Conservation (phyloP, 2,329 filamentous ascomycete species). For the Claviceps sp. region DNA sequence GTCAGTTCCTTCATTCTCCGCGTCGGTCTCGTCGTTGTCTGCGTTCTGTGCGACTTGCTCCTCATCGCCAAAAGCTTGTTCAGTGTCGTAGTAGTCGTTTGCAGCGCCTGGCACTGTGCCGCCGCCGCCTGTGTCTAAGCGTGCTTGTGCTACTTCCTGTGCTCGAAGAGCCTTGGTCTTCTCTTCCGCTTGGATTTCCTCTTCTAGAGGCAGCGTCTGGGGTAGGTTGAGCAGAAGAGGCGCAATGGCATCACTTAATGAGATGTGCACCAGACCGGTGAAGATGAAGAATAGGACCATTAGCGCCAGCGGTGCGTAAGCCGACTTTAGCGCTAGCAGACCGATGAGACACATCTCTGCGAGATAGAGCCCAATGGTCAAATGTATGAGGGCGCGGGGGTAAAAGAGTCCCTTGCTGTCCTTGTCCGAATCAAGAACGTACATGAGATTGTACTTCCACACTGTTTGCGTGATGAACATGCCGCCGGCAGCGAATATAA, state of each 20-base stretch:
- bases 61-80: constrained; percentile 23
- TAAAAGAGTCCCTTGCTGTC: constrained; percentile 85
- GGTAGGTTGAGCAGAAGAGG: constrained; percentile 71
- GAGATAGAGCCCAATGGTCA: constrained; percentile 73
- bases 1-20: constrained; percentile 12
- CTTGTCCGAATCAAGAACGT: constrained; percentile 67
- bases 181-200: constrained; percentile 30
- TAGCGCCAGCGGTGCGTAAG: constrained; percentile 55
- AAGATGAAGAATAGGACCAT: constrained; percentile 68
- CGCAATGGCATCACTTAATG: constrained; percentile 56
- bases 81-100: constrained; percentile 21
- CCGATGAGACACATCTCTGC: constrained; percentile 73
- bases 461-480: constrained; percentile 73
- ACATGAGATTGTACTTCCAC: constrained; percentile 83
- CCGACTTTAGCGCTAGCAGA: constrained; percentile 58
- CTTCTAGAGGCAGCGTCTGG: constrained; percentile 49
- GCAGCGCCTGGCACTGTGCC: constrained; percentile 14
- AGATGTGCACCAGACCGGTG: constrained; percentile 62
- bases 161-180: constrained; percentile 31
- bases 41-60: constrained; percentile 8
- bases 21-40: constrained; percentile 17
- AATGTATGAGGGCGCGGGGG: constrained; percentile 73
- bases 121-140: constrained; percentile 8
- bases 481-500: constrained; percentile 69
- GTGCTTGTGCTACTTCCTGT: constrained; percentile 11